Base-by-base conservation (phyloP, 139 green algal genomes). In the Chlorella ohadii region DNA sequence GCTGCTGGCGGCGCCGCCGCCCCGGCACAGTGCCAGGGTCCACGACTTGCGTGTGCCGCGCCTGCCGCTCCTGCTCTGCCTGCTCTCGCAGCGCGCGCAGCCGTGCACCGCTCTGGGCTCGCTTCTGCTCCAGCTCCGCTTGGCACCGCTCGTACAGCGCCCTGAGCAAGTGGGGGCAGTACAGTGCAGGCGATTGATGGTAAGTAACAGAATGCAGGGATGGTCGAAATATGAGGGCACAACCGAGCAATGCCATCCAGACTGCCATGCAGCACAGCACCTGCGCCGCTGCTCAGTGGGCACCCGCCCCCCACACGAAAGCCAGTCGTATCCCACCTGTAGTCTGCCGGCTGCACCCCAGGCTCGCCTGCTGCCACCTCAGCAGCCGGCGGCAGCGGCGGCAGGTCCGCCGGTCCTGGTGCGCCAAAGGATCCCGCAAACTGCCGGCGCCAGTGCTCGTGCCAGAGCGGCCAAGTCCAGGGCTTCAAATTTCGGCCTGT, bases 61-160 rank as follows among this genome's bases (percentile, higher is more conserved):
- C 33, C 22, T 63, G 34, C n/a, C 55, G 74, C 74, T 68, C n/a
- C 76, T 17, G 36, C 76, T 82, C 79, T 47, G 71, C 79, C 47
- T 84, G 66, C 51, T 84, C 79, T 15, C 79, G 33, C 67, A 84
- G 66, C 51, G 47, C 41, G 22, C 79, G 66, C 66, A 84, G 67
- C 23, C 79, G 79, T 25, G 73, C 72, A 44, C 79, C 79, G 67
- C 79, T 78, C 79, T 78, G 47, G 0, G 34, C 79, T 23, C 67
- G 51, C 67, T 68, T 78, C 13, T 36, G 47, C 34, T 77, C 66
- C 3, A 77, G 66, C 17, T 84, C 67, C 0, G 34, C n/a, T 20
- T 38, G 51, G 17, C 79, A 55, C 66, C 23, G 67, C 67, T 78
- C 79, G 36, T 71, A 84, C n/a, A 78, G 22, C 20, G 33, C 13